A percentile compares a stretch with the other conserved stretches of the same genome.
These are phyloP conservation scores for Gossypium schwendimanii DNA, from an alignment of 441 rosid species.

Conservation along the genomic window DNA sequence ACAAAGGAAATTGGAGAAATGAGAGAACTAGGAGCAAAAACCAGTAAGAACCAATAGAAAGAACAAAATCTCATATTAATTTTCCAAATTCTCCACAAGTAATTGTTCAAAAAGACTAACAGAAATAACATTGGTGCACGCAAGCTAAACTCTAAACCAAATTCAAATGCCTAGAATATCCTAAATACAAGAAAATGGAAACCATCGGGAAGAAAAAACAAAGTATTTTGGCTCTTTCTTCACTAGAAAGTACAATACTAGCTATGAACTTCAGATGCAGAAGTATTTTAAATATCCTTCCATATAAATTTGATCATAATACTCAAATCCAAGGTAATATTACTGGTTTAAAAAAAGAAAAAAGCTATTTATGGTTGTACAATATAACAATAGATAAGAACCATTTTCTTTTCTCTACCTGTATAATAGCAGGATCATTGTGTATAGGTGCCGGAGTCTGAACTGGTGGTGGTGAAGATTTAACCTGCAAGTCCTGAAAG, in stretches of 20 bases:
- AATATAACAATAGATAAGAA: background rate
- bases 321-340: no score
- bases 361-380: background rate
- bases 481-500: conserved; percentile 56
- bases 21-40: background rate
- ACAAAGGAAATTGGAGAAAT: background rate
- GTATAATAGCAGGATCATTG: conserved; percentile 38
- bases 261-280: background rate
- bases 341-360: no score
- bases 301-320: background rate
- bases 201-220: background rate
- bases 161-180: background rate
- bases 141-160: background rate
- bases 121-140: background rate
- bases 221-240: background rate
- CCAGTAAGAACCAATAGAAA: background rate
- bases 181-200: background rate
- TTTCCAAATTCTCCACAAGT: background rate
- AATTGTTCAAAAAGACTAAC: background rate
- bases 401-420: conserved; percentile 25
- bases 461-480: conserved; percentile 34
- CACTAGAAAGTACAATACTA: background rate
- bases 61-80: background rate
- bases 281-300: background rate
- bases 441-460: conserved; percentile 25